Evolutionary conservation across 805 yeast genomes (phyloP), one percentile per base, ranked within the genome.

Genomic region (Tetrapisispora phaffii): DNA sequence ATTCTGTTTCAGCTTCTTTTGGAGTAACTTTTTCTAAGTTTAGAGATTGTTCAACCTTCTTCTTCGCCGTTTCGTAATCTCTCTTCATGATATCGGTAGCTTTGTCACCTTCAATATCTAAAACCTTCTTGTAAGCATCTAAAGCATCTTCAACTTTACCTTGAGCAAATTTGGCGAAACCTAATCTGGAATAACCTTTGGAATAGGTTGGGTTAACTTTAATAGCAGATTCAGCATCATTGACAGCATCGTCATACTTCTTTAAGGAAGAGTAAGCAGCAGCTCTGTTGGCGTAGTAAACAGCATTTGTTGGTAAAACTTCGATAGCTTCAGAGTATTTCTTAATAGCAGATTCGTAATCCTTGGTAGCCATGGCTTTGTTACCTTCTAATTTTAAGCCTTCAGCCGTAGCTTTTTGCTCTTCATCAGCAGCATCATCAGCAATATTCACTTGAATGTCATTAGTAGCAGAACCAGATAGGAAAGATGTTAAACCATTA

Each of bases 101-200:
- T 22, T 70, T 68, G 38, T 79, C 84, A 37, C 97, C 96, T 68
- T 93, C 97, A 46, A 79, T 77, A 47, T 85, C 88, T 53, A 93
- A 66, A 34, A 96, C 98, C 52, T 73, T 74, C 66, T 85, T 80
- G 68, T 93, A 93, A 24, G 97, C 97, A 40, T 87, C 83, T 71
- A 88, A 72, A 12, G 98, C 77, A 43, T 83, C 95, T 66, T 84
- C 80, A 47, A 90, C 80, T 60, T 89, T 90, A n/a, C 95, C 95
- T 48, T 84, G 71, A n/a, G 96, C 95, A 65, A 82, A 90, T 60
- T 82, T 79, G 4, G 98, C 97, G 55, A 89, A 78, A 2, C 97
- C 98, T 54, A 93, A 72, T 66, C 98, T 82, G 6, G 96, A 85
- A 74, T 88, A 93, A 10, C 95, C 96, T 71, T 90, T 89, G 28